Percentiles rank a stretch among this genome's conserved stretches.
Evolutionary conservation across 805 yeast genomes (phyloP).

Genomic region (Ogataea nakhonphanomensis): DNA sequence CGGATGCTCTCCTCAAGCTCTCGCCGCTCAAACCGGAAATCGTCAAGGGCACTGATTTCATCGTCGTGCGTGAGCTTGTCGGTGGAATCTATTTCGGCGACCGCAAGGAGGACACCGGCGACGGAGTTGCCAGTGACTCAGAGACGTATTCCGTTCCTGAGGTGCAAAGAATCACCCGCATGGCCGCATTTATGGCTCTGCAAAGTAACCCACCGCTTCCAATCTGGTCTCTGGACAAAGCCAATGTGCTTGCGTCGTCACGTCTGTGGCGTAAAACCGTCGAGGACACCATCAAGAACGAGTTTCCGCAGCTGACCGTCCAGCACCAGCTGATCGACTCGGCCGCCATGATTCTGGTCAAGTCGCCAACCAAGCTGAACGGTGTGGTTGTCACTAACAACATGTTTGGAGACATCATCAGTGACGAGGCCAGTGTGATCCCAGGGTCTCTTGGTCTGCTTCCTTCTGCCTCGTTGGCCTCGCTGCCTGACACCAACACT

Average conservation of each 20-base stretch:
- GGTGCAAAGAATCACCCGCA: constrained; percentile 92
- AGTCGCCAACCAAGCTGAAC: constrained; percentile 85
- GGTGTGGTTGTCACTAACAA: constrained; percentile 91
- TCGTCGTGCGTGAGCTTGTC: constrained; percentile 92
- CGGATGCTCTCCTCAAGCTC: constrained; percentile 76
- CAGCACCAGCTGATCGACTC: constrained; percentile 97
- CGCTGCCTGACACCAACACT: constrained; percentile 90
- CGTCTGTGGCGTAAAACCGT: constrained; percentile 96
- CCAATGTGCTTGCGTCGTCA: constrained; percentile 93
- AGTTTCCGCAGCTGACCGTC: constrained; percentile 83
- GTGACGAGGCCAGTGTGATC: constrained; percentile 96
- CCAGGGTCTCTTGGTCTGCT: constrained; percentile 96
- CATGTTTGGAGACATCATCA: constrained; percentile 98
- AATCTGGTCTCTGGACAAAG: constrained; percentile 94
- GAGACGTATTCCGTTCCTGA: constrained; percentile 90
- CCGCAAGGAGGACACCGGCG: constrained; percentile 86
- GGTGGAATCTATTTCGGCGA: constrained; percentile 99
- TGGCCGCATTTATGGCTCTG: constrained; percentile 96
- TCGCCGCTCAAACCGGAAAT: constrained; percentile 85
- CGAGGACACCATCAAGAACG: constrained; percentile 74
- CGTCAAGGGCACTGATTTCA: constrained; percentile 87
- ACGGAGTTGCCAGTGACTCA: constrained; percentile 87
- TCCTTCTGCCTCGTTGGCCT: constrained; percentile 94
- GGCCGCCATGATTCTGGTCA: constrained; percentile 96
- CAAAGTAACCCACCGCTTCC: constrained; percentile 94